Conservation (phyloP, 371 early-diverging fungal species). For the Lichtheimia corymbifera region DNA sequence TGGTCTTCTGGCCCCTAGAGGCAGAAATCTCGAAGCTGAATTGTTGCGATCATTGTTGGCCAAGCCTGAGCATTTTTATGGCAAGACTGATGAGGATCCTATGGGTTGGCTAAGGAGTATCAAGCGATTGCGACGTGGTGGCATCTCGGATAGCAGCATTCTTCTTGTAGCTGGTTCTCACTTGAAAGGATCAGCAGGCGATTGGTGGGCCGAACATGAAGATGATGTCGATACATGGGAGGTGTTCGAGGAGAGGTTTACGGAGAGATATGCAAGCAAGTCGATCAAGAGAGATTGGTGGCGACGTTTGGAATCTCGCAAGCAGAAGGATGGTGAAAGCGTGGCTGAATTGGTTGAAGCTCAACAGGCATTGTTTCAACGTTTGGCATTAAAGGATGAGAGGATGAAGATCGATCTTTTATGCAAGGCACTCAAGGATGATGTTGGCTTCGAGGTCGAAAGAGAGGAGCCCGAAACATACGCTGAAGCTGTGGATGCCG, state of each 20-base stretch:
- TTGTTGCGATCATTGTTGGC: background rate
- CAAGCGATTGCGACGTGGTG: background rate
- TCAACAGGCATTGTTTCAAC: background rate
- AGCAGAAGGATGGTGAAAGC: background rate
- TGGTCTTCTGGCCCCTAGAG: no score
- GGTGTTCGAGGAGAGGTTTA: background rate
- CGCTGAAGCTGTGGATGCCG: background rate
- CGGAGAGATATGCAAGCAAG: background rate
- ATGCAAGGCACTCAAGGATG: background rate
- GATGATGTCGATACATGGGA: background rate
- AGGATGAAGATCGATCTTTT: background rate
- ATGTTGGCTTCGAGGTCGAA: background rate
- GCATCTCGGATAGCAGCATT: background rate
- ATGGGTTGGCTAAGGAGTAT: background rate
- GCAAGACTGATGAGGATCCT: background rate
- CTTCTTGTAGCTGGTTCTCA: slow-evolving; percentile 3
- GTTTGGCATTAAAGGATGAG: background rate
- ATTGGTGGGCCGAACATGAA: slow-evolving; percentile 4
- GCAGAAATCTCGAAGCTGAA: no score
- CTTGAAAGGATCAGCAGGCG: background rate
- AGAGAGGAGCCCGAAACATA: background rate
- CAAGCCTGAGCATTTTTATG: background rate
- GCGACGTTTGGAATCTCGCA: background rate
- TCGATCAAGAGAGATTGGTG: background rate
- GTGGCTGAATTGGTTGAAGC: slow-evolving; percentile 2